Evolutionary conservation across 2,329 filamentous ascomycete species (phyloP), one percentile per base, ranked within the genome.

Genomic region (Monilinia fructicola): DNA sequence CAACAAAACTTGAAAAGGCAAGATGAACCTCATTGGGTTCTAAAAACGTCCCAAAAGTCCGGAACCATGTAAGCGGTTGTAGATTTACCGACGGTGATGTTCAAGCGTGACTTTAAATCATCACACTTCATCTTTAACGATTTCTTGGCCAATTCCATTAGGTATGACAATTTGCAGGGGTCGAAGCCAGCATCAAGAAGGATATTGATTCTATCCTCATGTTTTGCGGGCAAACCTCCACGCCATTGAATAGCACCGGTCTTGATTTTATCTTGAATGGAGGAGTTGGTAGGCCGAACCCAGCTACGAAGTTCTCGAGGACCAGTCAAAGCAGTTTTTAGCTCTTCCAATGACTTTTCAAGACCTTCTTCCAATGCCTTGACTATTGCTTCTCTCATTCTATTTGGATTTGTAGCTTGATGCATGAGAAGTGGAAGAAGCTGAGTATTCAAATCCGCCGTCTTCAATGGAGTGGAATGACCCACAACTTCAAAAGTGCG

Each of bases 361-460:
- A 92, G 77, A 1, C 83, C 81, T 0, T 81, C 75, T 0, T 73
- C 74, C 4, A 91, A 78, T 9, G 87, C 77, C 0, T 78, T 67
- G 0, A 79, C 79, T 0, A 93, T 79, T 0, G 77, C 75, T 0
- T 78, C 56, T 7, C 80, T 79, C 83, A 88, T 85, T 0, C 56
- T 64, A 0, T 21, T 26, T 16, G 74, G 74, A 12, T 85, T 72
- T 0, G 81, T 79, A 0, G 88, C 84, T 40, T 87, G 81, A 44
- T 89, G 84, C 23, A 87, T 79, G 0, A 94, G 77, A 0, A 94
- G 85, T 0, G 87, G 85, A 2, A 94, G 82, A 60, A 92, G 87
- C 38, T 91, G 88, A 0, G 84, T 78, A 71, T 93, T 91, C 0
- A 93, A 78, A 0, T 80, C 78, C 0, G 87, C 85, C 0, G 85